Evolutionary conservation across 2,329 filamentous ascomycete species (phyloP), one percentile per base, ranked within the genome.

Genomic region (Arachnomyces sp.): DNA sequence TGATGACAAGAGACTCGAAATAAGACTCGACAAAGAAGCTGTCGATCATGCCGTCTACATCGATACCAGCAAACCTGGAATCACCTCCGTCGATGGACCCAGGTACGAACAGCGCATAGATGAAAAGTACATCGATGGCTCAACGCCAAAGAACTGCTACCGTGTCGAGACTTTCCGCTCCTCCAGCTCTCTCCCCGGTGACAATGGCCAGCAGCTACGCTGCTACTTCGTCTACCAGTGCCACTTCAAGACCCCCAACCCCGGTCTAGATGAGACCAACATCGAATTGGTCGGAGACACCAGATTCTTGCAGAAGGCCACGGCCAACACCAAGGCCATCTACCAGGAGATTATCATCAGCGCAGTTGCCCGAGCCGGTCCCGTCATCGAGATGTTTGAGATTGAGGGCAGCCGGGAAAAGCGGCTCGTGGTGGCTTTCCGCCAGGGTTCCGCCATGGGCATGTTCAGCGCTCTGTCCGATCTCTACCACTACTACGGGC

Each of bases 171-270:
- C 90, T 15, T 98, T 98, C 78, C 82, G 92, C 46, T 95, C 92
- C 2, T 82, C 84, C 3, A 89, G 84, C 47, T 79, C 82, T 25
- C 72, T 96, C 31, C 85, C 85, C 7, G 68, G 79, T 33, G 75
- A 77, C 45, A 81, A 82, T 42, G 82, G 88, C 56, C 81, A 90
- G 43, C 86, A 90, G 40, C 73, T 98, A 41, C 84, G 92, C 47
- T 98, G 92, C 72, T 98, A 98, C 71, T 98, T 98, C 60, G 88
- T 98, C 52, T 98, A 98, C 72, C 86, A 94, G 65, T 94, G 90
- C 65, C 80, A 84, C 57, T 98, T 96, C 65, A 80, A 79, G 51
- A 79, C 90, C 54, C 71, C 82, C 7, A 80, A 80, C 48, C 85
- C 89, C 0, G 63, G 62, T 39, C 78, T 81, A 9, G 77, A 80